Conservation (phyloP, 140 eudicot species). For the Bidens hawaiensis region DNA sequence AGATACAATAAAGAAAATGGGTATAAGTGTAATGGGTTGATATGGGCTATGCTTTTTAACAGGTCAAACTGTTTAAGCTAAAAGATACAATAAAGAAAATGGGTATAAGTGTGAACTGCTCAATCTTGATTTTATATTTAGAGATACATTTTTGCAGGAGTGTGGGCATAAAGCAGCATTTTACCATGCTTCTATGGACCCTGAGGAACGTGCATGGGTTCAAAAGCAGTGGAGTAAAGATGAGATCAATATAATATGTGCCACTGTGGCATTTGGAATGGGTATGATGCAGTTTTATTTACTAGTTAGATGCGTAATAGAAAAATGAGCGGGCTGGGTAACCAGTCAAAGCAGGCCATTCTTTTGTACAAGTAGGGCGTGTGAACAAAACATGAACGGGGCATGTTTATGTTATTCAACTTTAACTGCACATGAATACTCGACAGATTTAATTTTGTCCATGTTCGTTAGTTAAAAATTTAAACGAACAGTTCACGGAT, state of each 20-base stretch:
- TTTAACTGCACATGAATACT: no score
- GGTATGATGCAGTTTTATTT: conserved; percentile 43
- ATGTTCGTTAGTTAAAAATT: no score
- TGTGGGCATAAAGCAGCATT: conserved; percentile 86
- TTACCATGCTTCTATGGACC: conserved; percentile 94
- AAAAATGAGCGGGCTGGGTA: background rate
- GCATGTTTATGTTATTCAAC: no score
- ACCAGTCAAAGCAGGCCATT: background rate
- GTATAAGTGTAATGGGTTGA: background rate
- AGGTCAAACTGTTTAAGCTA: background rate
- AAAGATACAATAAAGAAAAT: background rate
- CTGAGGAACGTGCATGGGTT: conserved; percentile 63
- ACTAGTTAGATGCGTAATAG: conserved; percentile 7
- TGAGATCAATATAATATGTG: conserved; percentile 87
- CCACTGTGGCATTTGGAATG: conserved; percentile 99
- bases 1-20: background rate
- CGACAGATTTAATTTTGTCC: no score
- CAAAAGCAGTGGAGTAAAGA: conserved; percentile 98
- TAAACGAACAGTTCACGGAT: no score
- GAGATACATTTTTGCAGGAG: conserved; percentile 47
- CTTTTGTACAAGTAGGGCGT: background rate
- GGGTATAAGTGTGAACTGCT: background rate
- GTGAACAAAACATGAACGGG: no score
- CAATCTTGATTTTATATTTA: background rate
- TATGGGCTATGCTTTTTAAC: background rate